Evolutionary conservation across 306 rosid genomes (phyloP).

Genomic region (Malus asiatica): DNA sequence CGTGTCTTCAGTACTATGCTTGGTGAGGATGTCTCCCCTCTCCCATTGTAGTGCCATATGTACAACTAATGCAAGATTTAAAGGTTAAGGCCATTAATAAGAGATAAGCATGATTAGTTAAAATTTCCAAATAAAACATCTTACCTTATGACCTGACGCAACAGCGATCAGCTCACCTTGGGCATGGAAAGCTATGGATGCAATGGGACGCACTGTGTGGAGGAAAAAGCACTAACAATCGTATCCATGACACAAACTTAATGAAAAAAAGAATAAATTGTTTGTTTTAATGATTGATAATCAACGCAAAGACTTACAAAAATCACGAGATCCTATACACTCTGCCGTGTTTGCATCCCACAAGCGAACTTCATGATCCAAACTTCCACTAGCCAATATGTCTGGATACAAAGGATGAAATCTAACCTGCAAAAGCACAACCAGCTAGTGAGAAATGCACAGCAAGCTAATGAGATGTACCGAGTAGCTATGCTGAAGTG

Average conservation of each 20-base stretch:
- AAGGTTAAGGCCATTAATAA: conserved; percentile 7
- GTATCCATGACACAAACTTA: neutral
- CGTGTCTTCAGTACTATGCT: conserved; percentile 73
- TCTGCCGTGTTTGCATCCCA: conserved; percentile 92
- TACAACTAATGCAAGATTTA: conserved; percentile 52
- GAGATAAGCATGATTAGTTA: neutral
- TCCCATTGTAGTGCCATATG: conserved; percentile 84
- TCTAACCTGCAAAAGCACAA: conserved; percentile 67
- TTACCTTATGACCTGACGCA: conserved; percentile 97
- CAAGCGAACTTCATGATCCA: conserved; percentile 94
- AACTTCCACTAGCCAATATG: conserved; percentile 97
- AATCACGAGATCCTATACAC: conserved; percentile 79
- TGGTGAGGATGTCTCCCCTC: conserved; percentile 77
- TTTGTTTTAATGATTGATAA: neutral
- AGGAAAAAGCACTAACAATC: conserved; percentile 16
- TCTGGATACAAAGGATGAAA: conserved; percentile 83
- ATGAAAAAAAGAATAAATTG: neutral
- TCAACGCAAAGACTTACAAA: conserved; percentile 44
- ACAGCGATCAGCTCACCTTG: conserved; percentile 90
- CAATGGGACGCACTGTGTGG: conserved; percentile 79
- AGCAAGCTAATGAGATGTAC: conserved; percentile 18
- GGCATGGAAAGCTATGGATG: conserved; percentile 96
- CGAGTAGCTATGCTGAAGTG: neutral
- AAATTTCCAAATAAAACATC: conserved; percentile 18
- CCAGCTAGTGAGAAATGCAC: conserved; percentile 15